Evolutionary conservation across 129 eudicot genomes (phyloP), one percentile per base, ranked within the genome.

Genomic region (Flaveria bidentis): DNA sequence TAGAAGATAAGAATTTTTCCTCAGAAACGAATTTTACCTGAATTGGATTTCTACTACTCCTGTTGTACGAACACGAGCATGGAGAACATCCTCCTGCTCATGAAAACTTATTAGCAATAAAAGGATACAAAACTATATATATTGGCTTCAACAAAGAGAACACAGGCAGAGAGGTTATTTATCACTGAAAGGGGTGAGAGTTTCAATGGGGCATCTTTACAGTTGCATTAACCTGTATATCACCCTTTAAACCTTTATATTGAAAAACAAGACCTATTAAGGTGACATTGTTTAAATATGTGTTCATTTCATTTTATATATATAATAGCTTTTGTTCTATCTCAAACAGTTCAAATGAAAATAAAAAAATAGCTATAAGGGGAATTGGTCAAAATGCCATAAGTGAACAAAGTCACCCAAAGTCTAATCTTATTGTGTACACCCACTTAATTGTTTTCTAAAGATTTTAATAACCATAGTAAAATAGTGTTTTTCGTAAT

Each of bases 21-120:
- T 14, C 25, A 42, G 51, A 39, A 68, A 52, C 45, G 66, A 67
- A 14, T 45, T 68, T 69, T 82, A 91, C 98, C 98, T 91, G 93
- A 94, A 94, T 68, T 94, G 98, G 75, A 91, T 94, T 89, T 94
- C 98, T 28, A 94, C 98, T 51, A 94, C 98, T 66, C 98, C 97
- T 33, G 97, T 91, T 57, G 98, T 94, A 58, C 97, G 97, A 80
- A 94, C 91, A 68, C 98, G 90, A 15, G 98, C 98, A 84, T 87
- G 84, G 44, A 94, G 98, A 86, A 94, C 96, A 89, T 94, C 98
- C 76, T 94, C 98, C 98, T 94, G 90, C 70, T 74, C 76, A 80
- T 56, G 49, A 44, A 45, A 73, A 57, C 20, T 61, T 51, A 23
- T 72, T 57, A 69, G 67, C 39, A 80, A 44, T 46, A 20, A 13